Conservation (phyloP, 2,329 filamentous ascomycete genomes). For the Penicillium sp. region DNA sequence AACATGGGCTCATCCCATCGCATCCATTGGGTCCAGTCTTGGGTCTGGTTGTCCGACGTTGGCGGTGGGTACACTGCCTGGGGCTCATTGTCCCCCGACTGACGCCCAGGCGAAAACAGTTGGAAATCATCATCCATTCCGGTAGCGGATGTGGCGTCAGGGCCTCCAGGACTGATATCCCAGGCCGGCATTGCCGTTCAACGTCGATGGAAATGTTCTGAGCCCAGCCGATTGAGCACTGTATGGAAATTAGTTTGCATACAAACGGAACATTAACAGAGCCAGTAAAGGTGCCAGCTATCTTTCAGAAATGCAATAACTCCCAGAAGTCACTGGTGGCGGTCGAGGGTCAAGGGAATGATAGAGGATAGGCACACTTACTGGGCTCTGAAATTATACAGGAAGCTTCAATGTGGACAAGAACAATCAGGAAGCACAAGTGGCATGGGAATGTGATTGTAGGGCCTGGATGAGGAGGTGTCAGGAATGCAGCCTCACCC, state of each 20-base stretch:
- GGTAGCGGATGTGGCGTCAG: slow-evolving; percentile 19
- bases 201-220: slow-evolving; percentile 1
- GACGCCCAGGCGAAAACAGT: slow-evolving; percentile 27
- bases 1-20: slow-evolving; percentile 40
- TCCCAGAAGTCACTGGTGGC: no score
- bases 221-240: slow-evolving; percentile 8
- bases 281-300: no score
- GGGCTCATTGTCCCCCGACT: slow-evolving; percentile 17
- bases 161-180: slow-evolving; percentile 12
- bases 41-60: slow-evolving; percentile 26
- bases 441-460: not conserved
- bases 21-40: slow-evolving; percentile 45
- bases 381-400: slow-evolving; percentile 3
- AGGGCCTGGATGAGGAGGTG: not conserved
- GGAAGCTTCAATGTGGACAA: not conserved
- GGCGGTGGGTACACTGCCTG: slow-evolving; percentile 18
- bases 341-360: not conserved
- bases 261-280: not conserved
- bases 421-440: not conserved
- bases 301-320: no score
- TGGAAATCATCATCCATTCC: slow-evolving; percentile 33
- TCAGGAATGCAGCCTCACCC: slow-evolving; percentile 2
- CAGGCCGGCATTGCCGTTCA: slow-evolving; percentile 1
- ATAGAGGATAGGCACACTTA: slow-evolving; percentile 4
- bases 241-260: not conserved